Evolutionary conservation across 1,284 basidiomycete genomes (phyloP).

Genomic region (Pisolithus thermaeus): DNA sequence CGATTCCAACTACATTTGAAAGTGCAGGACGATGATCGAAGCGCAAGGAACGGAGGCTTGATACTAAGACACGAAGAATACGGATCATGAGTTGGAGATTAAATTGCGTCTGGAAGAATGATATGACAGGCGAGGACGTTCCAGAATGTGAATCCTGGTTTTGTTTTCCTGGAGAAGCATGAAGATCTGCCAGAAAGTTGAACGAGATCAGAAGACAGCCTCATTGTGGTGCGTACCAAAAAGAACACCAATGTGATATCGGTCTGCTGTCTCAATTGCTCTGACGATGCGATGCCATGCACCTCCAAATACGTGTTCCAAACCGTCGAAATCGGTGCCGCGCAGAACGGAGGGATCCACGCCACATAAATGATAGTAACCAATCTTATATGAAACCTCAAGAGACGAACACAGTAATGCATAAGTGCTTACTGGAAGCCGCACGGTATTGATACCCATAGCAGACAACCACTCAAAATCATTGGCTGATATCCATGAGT

Average conservation of each 20-base stretch:
- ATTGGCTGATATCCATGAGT: conserved; percentile 63
- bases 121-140: conserved; percentile 43
- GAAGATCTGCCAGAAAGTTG: conserved; percentile 44
- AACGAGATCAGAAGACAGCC: conserved; percentile 3
- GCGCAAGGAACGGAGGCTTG: conserved; percentile 36
- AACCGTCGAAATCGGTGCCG: conserved; percentile 69
- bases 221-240: conserved; percentile 46
- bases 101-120: conserved; percentile 42
- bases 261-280: conserved; percentile 60
- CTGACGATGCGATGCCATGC: conserved; percentile 70
- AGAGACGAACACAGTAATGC: conserved; percentile 1
- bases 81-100: conserved; percentile 56
- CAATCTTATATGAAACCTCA: conserved; percentile 48
- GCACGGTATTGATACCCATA: conserved; percentile 78
- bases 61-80: conserved; percentile 40
- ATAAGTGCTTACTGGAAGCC: conserved; percentile 62
- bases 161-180: conserved; percentile 75
- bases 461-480: conserved; percentile 74
- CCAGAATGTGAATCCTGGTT: conserved; percentile 65
- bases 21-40: conserved; percentile 36
- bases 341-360: conserved; percentile 56
- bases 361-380: conserved; percentile 70
- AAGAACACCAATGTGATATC: conserved; percentile 71
- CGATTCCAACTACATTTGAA: conserved; percentile 70
- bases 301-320: conserved; percentile 55